Evolutionary conservation across 192 early-diverging fungal genomes (phyloP).

Genomic region (Chytriomyces sp.): DNA sequence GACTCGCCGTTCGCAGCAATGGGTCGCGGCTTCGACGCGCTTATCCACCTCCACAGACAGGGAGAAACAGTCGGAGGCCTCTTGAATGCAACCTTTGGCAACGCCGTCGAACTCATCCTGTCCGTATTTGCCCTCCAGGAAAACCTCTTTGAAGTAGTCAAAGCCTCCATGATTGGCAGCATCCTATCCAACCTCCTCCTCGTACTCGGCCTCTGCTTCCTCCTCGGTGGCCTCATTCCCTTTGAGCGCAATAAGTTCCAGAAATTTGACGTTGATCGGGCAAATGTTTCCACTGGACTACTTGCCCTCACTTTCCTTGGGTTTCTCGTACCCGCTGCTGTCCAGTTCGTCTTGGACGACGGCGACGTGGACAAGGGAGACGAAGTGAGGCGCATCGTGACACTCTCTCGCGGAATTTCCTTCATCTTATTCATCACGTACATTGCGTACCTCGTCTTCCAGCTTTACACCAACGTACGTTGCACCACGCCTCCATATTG

Average conservation of each 20-base stretch:
- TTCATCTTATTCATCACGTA: conserved; percentile 73
- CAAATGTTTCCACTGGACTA: conserved; percentile 25
- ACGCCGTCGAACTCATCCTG: conserved; percentile 79
- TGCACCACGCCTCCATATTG: conserved; percentile 41
- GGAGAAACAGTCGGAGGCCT: conserved; percentile 72
- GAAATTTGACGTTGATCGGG: conserved; percentile 34
- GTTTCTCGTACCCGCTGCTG: conserved; percentile 25
- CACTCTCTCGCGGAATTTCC: conserved; percentile 66
- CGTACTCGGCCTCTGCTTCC: conserved; percentile 85
- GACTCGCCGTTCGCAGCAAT: too few species aligned
- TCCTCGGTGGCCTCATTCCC: conserved; percentile 71
- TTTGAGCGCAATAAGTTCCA: conserved; percentile 67
- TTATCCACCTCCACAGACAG: not conserved
- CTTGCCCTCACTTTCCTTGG: conserved; percentile 25
- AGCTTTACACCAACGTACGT: conserved; percentile 76
- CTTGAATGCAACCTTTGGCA: conserved; percentile 80
- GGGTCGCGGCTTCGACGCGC: not conserved
- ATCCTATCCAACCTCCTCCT: conserved; percentile 87
- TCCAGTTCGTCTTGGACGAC: not conserved
- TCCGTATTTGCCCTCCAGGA: conserved; percentile 78
- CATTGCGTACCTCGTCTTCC: conserved; percentile 73
- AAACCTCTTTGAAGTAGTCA: conserved; percentile 79
- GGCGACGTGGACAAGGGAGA: not conserved
- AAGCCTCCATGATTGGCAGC: conserved; percentile 86
- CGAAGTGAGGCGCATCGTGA: conserved; percentile 31